Evolutionary conservation across 805 yeast genomes (phyloP), one percentile per base, ranked within the genome.

Genomic region (Ogataea angusta): DNA sequence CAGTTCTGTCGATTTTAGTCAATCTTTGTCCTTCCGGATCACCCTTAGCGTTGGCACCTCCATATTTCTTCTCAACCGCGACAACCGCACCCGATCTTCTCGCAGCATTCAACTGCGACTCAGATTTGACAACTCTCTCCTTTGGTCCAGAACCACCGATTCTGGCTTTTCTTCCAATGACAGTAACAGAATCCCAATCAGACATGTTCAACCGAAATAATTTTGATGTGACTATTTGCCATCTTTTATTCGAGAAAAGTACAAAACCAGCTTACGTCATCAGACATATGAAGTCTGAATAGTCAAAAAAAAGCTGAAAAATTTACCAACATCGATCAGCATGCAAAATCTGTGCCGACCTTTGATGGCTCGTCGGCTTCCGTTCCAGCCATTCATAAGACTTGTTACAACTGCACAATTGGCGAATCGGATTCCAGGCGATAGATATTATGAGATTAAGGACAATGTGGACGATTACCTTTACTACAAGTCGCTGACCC

Each of bases 1-100:
- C 95, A 36, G 88, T 82, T 64, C 95, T 82, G 65, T 93, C 99
- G 54, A 93, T 76, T 71, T 80, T 91, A 49, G 99, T 83, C 61
- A 93, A 72, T 64, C 95, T 78, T 72, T 93, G 99, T 36, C 98
- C 99, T 61, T 91, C 98, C 22, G 87, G 82, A 53, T 85, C 82
- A 42, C 79, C 70, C 52, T 68, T 72, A 40, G 70, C 62, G 67
- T 84, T 86, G 40, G 82, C 70, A 18, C 75, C 64, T 38, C 84
- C 84, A 66, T 85, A 93, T 68, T 91, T 93, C 79, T 91, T 91
- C 64, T 91, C 99, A 31, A 90, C 90, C 31, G 95, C 79, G 27
- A 93, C 75, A 40, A 93, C 91, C 40, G 79, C 75, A 49, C 99
- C 99, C 16, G 82, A 64, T 74, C 99, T 83, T 72, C 95, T 82